phyloP scores from a whole-genome alignment of 257 asterid genomes.

The Coffea eugenioides region DNA sequence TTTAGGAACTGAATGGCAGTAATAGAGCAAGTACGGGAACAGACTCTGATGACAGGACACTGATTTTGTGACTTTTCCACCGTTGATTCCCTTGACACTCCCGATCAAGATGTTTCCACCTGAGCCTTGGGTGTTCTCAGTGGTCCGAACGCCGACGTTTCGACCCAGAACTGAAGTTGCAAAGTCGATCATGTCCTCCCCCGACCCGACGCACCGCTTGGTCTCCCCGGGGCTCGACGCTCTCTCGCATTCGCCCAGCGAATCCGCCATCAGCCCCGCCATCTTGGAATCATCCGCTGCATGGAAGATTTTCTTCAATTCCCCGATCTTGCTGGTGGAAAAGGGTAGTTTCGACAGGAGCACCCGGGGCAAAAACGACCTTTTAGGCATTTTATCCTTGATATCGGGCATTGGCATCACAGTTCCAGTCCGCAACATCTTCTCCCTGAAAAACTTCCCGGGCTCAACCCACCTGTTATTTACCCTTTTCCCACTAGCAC shows the following conservation, averaged over 20 bases:
- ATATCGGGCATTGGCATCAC: conserved; percentile 91
- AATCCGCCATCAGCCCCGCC: conserved; percentile 40
- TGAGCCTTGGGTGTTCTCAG: conserved; percentile 52
- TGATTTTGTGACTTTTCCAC: conserved; percentile 68
- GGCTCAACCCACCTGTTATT: conserved; percentile 68
- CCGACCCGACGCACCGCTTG: conserved; percentile 75
- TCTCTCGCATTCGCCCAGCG: conserved; percentile 73
- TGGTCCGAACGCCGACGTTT: conserved; percentile 60
- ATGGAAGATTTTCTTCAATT: conserved; percentile 57
- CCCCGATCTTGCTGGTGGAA: conserved; percentile 54
- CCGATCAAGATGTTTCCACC: conserved; percentile 50
- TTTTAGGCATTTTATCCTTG: conserved; percentile 79
- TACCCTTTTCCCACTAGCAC: conserved; percentile 30
- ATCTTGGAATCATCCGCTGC: conserved; percentile 53
- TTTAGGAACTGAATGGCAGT: conserved; percentile 89
- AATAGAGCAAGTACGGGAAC: conserved; percentile 71
- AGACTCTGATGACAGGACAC: conserved; percentile 91
- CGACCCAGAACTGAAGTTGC: conserved; percentile 75
- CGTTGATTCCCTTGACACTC: conserved; percentile 60
- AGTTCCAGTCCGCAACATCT: conserved; percentile 58
- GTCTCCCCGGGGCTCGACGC: conserved; percentile 78
- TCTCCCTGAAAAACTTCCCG: conserved; percentile 79
- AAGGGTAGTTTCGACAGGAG: conserved; percentile 78
- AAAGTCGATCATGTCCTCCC: conserved; percentile 93
- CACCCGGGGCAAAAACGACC: conserved; percentile 83